A percentile compares a stretch with the other conserved stretches of the same genome.
phyloP scores from a whole-genome alignment of 352 stramenopile genomes.

The Phytophthora melonis region DNA sequence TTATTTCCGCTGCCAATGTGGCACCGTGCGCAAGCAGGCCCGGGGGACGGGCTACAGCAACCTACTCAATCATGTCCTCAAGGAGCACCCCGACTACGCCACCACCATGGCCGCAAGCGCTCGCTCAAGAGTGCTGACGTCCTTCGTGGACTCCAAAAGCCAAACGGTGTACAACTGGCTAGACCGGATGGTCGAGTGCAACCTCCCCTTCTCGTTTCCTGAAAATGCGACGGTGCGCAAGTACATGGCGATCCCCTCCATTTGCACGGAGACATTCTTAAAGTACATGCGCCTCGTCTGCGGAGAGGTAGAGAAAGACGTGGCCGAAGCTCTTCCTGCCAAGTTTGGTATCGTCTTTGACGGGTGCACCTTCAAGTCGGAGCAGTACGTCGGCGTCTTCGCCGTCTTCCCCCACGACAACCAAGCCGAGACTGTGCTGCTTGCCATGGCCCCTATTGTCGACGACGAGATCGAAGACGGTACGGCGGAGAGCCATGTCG shows the following conservation, averaged over 20 bases:
- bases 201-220: constrained; percentile 3
- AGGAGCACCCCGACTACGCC: too few species aligned
- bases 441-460: neutral
- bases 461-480: constrained; percentile 1
- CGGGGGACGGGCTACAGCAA: too few species aligned
- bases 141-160: too few species aligned
- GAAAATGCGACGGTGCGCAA: constrained; percentile 1
- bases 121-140: too few species aligned
- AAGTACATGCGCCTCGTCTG: constrained; percentile 9
- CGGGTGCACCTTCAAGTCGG: constrained; percentile 12
- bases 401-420: constrained; percentile 1
- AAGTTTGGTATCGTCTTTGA: constrained; percentile 9
- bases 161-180: too few species aligned
- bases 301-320: neutral
- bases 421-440: constrained; percentile 3
- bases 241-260: neutral
- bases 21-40: too few species aligned
- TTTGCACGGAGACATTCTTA: constrained; percentile 4
- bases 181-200: neutral
- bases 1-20: too few species aligned
- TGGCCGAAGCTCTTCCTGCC: neutral
- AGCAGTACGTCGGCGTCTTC: constrained; percentile 1
- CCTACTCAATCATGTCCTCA: too few species aligned
- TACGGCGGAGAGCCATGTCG: constrained; percentile 2
- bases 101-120: too few species aligned